These are phyloP conservation scores for Fusarium armeniacum DNA, from an alignment of 2,329 filamentous ascomycete species.

Conservation along the genomic window DNA sequence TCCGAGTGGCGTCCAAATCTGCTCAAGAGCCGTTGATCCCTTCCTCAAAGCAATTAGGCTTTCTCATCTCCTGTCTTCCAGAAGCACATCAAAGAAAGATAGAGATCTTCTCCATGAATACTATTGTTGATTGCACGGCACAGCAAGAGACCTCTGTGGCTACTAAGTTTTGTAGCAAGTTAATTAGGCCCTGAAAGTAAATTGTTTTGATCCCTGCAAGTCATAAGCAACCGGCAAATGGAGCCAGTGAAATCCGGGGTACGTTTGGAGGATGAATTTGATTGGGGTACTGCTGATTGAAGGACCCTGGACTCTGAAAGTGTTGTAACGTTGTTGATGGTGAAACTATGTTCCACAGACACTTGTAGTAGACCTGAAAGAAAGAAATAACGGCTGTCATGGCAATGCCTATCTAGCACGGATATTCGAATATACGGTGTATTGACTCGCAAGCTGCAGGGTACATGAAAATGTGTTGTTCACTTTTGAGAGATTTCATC, in stretches of 20 bases:
- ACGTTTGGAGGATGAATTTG: constrained; percentile 18
- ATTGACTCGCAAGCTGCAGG: constrained; percentile 1
- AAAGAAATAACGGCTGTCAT: neutral
- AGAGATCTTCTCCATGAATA: neutral
- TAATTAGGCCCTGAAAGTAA: neutral
- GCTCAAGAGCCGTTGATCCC: constrained; percentile 15
- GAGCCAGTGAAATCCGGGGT: constrained; percentile 36
- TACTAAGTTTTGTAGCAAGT: neutral
- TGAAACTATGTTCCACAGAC: constrained; percentile 7
- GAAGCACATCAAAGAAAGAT: neutral
- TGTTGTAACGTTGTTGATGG: constrained; percentile 6
- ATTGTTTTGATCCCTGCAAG: constrained; percentile 20
- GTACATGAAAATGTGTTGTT: neutral
- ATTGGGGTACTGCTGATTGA: neutral
- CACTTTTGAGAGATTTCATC: neutral
- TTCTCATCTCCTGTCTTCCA: neutral
- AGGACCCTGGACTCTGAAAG: neutral
- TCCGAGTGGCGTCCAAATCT: neutral
- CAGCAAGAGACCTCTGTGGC: neutral
- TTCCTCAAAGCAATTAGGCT: constrained; percentile 1
- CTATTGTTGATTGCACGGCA: neutral
- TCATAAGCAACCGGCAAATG: constrained; percentile 24
- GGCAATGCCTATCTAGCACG: neutral
- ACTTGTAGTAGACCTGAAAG: neutral
- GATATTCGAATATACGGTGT: neutral